Base-by-base conservation (phyloP, 768 basidiomycete species). In the Gloeopeniophorella convolvens region DNA sequence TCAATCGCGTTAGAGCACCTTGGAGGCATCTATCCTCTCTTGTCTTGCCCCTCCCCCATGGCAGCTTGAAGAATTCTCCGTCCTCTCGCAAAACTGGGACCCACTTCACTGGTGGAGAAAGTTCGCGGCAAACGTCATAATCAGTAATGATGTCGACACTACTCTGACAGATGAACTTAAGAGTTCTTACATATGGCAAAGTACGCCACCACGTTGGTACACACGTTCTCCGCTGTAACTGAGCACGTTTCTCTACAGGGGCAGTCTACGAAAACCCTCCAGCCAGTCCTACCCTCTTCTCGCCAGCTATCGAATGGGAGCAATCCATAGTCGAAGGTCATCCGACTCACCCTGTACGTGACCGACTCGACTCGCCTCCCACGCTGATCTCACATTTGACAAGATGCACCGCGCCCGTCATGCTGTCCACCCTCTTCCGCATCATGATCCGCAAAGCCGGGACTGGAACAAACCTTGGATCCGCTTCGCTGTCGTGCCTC, bases 261-360 rank as follows among this genome's bases (percentile, higher is more conserved):
- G 45, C 65, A 5, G 62, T 72, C 1, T 77, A 70, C 56, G 64
- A 62, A 37, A 60, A 63, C 36, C 75, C 76, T 15, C 71, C 75
- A 2, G 42, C 18, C 30, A 72, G 72, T 52, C 78, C 77, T 20
- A 61, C 63, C 31, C 57, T 76, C 33, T 50, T 56, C 16, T 75
- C 73, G 16, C 43, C 69, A 8, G 63, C 73, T 3, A 76, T 78
- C 45, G 66, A 73, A 56, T 80, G 77, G 75, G 78, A 80, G 57
- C 78, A 80, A 59, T 77, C 76, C 55, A 67, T 80, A 15, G 71
- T 79, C 9, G 72, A 75, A 15, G 79, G 79, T 2, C 79, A 80
- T 61, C 79, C 79, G 20, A 79, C 78, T 1, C 79, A 80, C 55
- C 79, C 79, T 12, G 78, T 78, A 57, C 42, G n/a, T n/a, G n/a